Base-by-base conservation (phyloP, 2,329 filamentous ascomycete species). In the Penicillium sp. region DNA sequence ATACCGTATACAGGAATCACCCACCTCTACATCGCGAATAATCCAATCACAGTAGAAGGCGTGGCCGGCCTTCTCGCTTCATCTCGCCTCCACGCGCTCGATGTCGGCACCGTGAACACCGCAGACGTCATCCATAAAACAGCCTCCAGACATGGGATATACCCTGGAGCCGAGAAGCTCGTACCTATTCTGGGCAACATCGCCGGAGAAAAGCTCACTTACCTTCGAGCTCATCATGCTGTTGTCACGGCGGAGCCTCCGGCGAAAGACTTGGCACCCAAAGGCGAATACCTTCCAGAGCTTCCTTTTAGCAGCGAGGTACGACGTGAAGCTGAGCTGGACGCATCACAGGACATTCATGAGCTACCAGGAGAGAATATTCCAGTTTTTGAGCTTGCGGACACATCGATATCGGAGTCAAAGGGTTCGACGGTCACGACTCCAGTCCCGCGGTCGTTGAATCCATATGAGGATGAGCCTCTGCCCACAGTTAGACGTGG, bases 1-100 rank as follows among this genome's bases (percentile, higher is more conserved):
- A 76, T 83, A 1, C 79, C 83, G 24, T 79, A 83, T 67, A 75
- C 78, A 10, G 86, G 86, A 2, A 81, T 88, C 40, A 88, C 86
- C 0, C 86, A 89, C 74, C 75, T 89, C 2, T 87, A 86, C 67
- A 80, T 88, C 15, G 80, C 85, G 3, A 80, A 81, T 8, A 89
- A 88, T 60, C 68, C 76, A 3, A 71, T 88, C 5, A 86, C 84
- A 1, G 80, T 85, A 0, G 84, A 87, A 70, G 85, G 85, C 0
- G 74, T 85, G 6, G 83, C 82, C 3, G 82, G 81, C 17, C 75
- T 88, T 5, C 68, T 88, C 12, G 75, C 81, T 53, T 84, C 84
- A 8, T 78, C 75, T 56, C 77, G 81, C 35, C 74, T 89, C 9
- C 80, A 86, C 65, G 82, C 85, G 2, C 76, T 88, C 2, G 86